Evolutionary conservation across 129 eudicot species (phyloP).

Genomic region (Helichrysum umbraculigerum): DNA sequence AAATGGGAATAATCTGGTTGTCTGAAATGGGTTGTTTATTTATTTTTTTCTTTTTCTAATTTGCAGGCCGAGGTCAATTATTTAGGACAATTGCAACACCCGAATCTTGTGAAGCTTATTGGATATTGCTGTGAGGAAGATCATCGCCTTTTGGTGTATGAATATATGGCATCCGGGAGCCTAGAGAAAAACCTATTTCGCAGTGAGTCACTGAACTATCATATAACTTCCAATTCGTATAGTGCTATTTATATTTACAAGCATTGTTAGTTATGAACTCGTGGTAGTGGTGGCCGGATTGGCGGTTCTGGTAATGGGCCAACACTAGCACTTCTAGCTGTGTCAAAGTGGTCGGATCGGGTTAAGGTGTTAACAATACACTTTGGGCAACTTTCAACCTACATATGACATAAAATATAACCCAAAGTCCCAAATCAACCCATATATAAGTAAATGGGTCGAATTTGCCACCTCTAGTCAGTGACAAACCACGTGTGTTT

Average conservation of each 20-base stretch:
- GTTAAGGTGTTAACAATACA: not conserved
- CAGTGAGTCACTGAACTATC: constrained; percentile 52
- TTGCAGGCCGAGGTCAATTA: constrained; percentile 92
- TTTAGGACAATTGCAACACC: constrained; percentile 82
- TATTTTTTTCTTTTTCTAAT: constrained; percentile 10
- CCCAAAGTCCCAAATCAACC: not conserved
- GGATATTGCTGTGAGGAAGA: constrained; percentile 96
- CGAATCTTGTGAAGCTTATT: constrained; percentile 89
- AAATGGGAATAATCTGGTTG: not conserved
- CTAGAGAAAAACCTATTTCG: constrained; percentile 78
- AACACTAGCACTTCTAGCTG: not conserved
- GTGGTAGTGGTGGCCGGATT: not conserved
- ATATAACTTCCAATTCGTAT: not conserved
- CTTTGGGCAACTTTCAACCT: not conserved
- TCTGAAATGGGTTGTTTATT: not conserved
- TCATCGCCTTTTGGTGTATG: constrained; percentile 90
- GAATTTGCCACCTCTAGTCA: not conserved
- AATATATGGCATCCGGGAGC: constrained; percentile 94
- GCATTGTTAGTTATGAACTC: not conserved
- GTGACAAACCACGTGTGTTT: not conserved
- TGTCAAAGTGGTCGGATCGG: not conserved
- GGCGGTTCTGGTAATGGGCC: not conserved
- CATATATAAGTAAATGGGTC: not conserved
- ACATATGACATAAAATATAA: not conserved
- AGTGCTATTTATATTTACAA: not conserved